Conservation (phyloP, 352 stramenopile species). For the Globisporangium alternatum region DNA sequence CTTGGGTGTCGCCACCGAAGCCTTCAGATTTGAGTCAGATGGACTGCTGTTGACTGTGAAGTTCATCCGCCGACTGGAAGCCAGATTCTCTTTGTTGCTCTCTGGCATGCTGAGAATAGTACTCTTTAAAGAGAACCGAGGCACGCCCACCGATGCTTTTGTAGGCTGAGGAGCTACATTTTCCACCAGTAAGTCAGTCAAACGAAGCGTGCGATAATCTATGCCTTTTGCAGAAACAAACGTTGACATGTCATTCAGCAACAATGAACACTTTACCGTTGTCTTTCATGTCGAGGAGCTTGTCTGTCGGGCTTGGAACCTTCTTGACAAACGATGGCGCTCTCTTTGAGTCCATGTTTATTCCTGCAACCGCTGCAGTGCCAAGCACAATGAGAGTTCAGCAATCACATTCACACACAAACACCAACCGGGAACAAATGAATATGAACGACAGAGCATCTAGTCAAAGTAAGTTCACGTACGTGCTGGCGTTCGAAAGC, state of each 20-base stretch:
- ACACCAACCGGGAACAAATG: background rate
- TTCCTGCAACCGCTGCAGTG: background rate
- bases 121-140: background rate
- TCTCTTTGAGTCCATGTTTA: background rate
- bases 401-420: background rate
- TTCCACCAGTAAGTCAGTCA: background rate
- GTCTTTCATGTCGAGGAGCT: background rate
- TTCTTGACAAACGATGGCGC: conserved; percentile 2
- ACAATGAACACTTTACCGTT: background rate
- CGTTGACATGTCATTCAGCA: background rate
- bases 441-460: background rate
- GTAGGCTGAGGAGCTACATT: background rate
- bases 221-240: background rate
- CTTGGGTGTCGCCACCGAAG: background rate
- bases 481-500: background rate
- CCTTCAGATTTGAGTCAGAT: background rate
- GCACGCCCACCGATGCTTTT: background rate
- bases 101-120: background rate
- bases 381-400: background rate
- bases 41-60: background rate
- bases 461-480: background rate
- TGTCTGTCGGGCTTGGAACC: background rate
- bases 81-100: background rate
- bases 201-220: background rate
- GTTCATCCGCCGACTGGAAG: background rate